Evolutionary conservation across 352 stramenopile species (phyloP), one percentile per base, ranked within the genome.

Genomic region (Pythium aristosporum): DNA sequence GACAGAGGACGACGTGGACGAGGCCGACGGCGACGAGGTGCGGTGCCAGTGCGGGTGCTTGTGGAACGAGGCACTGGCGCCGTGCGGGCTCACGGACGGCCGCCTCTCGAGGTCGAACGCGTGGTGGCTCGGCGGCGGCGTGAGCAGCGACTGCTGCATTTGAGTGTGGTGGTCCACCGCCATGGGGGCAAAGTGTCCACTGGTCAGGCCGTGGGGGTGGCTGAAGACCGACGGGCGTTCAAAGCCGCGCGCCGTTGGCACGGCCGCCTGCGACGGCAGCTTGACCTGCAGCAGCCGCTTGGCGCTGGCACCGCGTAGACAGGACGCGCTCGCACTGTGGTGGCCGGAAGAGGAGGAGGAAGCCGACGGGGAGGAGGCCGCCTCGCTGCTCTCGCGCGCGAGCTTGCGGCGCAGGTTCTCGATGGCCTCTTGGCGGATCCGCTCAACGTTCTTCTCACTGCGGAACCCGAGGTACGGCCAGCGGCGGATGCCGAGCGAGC

Each of bases 401-500:
- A 92, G 75, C 58, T 87, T 89, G 54, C 75, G 77, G 47, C 79
- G 79, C n/a, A 92, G 73, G 55, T 88, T 92, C 51, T 88, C 80
- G 59, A 92, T 84, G 44, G 82, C 82, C 46, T 92, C 82, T 62
- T 86, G 75, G 30, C 82, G 82, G 58, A 92, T 88, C 21, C 82
- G 79, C 44, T 92, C 80, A 51, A 89, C 82, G 56, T 89, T 92
- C 52, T 89, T 89, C 67, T 89, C 82, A 48, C 82, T 89, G 53
- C 80, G 80, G 68, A 92, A 92, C 49, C 82, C 82, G 37, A 92
- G 68, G 74, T 92, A 92, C 39, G 82, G 80, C 82, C 82, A 91
- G 30, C 82, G 78, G 21, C 82, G 82, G 65, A 91, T 91, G 32
- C 80, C 82, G 13, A 91, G 73, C 21, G 82, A 91, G 30, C 82